Base-by-base conservation (phyloP, 768 basidiomycete genomes). In the Boletus huronensis region DNA sequence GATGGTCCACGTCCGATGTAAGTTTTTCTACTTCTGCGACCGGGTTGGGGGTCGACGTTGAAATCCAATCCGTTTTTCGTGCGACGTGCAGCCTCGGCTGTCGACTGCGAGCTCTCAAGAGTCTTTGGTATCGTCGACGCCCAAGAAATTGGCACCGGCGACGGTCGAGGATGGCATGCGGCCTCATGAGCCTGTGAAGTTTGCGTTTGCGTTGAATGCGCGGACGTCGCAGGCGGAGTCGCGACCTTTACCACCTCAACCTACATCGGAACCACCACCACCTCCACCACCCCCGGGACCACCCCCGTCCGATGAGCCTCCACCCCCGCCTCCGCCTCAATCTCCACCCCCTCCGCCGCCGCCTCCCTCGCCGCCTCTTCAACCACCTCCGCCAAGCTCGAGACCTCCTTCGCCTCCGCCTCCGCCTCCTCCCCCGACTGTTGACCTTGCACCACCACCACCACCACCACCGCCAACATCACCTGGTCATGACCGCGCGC, bases 231-330 rank as follows among this genome's bases (percentile, higher is more conserved):
- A 58, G 7, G 43, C 54, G 23, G 68, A 70, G 19, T 59, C 62
- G 48, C 66, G 68, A 42, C 63, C 66, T 16, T 67, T 64, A 35
- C 69, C 75, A 5, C 71, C 74, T 1, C 68, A 71, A 10, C 70
- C 76, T 6, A 70, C 76, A 39, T 70, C 75, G 25, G 70, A 68
- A 41, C 66, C 74, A 3, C 73, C 74, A 0, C 76, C 75, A 0
- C 73, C 73, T 0, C 71, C 70, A 0, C 73, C 72, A 14, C 72
- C 70, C 5, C 62, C 62, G 19, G 61, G 66, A 55, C 63, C 69
- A 10, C 67, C 67, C 49, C 61, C 67, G 48, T 59, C 71, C 61
- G 42, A 64, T 39, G 57, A 61, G 14, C 63, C 68, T 2, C 62
- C 65, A 4, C 71, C 68, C 1, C 64, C 65, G 0, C 66, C 62